These are phyloP conservation scores for Fraxinus quadrangulata DNA, from an alignment of 257 asterid species.

Conservation along the genomic window DNA sequence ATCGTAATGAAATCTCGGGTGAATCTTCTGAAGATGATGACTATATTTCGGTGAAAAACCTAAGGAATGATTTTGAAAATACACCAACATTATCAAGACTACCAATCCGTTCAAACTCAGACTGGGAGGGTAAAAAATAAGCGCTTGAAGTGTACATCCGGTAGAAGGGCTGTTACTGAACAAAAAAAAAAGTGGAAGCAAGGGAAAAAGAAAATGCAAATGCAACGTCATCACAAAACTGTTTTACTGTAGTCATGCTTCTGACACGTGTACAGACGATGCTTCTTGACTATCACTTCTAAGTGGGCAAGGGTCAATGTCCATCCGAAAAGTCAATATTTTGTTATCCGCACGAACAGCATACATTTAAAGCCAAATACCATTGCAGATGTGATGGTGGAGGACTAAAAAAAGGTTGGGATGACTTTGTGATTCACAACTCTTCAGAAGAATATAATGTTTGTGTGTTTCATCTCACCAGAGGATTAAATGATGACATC, in stretches of 20 bases:
- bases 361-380: conserved; percentile 22
- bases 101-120: too few relatives aligned
- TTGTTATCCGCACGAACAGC: conserved; percentile 23
- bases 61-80: too few relatives aligned
- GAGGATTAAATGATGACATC: neutral
- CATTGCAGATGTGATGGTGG: conserved; percentile 16
- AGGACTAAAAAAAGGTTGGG: conserved; percentile 42
- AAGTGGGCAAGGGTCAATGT: conserved; percentile 26
- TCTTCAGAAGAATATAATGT: conserved; percentile 33
- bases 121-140: neutral
- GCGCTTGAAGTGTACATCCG: conserved; percentile 7
- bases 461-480: conserved; percentile 18
- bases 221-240: neutral
- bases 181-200: conserved; percentile 28
- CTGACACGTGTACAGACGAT: conserved; percentile 34
- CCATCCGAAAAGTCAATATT: conserved; percentile 12
- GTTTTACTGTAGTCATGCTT: conserved; percentile 31
- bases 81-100: too few relatives aligned
- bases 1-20: too few relatives aligned
- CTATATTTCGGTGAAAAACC: too few relatives aligned
- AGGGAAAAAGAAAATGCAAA: conserved; percentile 27
- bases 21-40: too few relatives aligned
- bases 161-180: conserved; percentile 29
- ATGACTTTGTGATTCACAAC: conserved; percentile 24
- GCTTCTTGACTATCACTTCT: conserved; percentile 35